phyloP scores from a whole-genome alignment of 2,329 filamentous ascomycete genomes.

The Ascochyta viciae-villosae region DNA sequence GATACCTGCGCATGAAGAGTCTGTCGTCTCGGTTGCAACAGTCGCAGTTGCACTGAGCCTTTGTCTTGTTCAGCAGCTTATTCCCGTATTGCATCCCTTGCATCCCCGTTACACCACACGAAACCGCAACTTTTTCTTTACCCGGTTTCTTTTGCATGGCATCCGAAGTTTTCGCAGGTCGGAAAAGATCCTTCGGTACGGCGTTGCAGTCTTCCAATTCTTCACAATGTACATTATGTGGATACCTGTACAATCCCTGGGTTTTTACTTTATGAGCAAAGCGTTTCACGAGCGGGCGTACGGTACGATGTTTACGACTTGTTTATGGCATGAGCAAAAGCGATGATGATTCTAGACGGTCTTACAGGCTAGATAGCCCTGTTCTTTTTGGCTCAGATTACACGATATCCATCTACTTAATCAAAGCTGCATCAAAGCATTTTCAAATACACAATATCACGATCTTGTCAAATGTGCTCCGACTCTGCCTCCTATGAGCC shows the following conservation, averaged over 20 bases:
- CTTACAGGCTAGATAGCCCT: slow-evolving; percentile 5
- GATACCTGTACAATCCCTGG: not conserved
- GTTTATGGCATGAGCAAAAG: slow-evolving; percentile 8
- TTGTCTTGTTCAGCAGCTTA: not conserved
- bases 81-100: slow-evolving; percentile 6
- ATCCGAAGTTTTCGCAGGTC: slow-evolving; percentile 15
- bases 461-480: not conserved
- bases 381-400: not conserved
- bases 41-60: slow-evolving; percentile 3
- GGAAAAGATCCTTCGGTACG: slow-evolving; percentile 7
- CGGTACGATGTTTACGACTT: slow-evolving; percentile 14
- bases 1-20: not conserved
- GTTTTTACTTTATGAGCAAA: not conserved
- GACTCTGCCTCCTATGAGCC: not conserved
- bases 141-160: slow-evolving; percentile 3
- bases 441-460: slow-evolving; percentile 9
- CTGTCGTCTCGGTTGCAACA: slow-evolving; percentile 7
- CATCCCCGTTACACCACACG: not conserved
- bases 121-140: not conserved
- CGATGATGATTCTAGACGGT: slow-evolving; percentile 1
- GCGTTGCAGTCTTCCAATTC: not conserved
- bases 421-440: not conserved
- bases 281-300: slow-evolving; percentile 8
- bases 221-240: slow-evolving; percentile 7
- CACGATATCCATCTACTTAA: slow-evolving; percentile 8